phyloP scores from a whole-genome alignment of 2,329 filamentous ascomycete species.

The Trichoderma cornu-damae region DNA sequence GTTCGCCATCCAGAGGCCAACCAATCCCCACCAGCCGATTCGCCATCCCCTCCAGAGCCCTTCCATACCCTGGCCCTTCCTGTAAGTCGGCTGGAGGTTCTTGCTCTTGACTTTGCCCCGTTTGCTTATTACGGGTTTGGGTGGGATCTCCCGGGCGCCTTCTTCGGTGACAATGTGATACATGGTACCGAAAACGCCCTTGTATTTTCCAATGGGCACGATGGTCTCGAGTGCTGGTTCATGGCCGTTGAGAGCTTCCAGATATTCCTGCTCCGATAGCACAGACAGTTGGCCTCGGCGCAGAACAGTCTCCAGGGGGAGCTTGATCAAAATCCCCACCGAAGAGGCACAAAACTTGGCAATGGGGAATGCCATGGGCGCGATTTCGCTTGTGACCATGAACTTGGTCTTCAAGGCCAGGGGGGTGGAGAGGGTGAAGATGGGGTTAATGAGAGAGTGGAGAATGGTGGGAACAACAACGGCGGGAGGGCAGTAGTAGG shows the following conservation, averaged over 20 bases:
- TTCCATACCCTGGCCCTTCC: slow-evolving; percentile 61
- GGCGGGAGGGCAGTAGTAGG: slow-evolving; percentile 63
- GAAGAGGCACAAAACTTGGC: slow-evolving; percentile 76
- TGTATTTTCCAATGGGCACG: slow-evolving; percentile 73
- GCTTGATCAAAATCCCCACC: slow-evolving; percentile 75
- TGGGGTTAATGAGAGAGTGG: slow-evolving; percentile 75
- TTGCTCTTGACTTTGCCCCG: slow-evolving; percentile 32
- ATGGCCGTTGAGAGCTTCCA: slow-evolving; percentile 43
- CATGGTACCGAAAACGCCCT: slow-evolving; percentile 86
- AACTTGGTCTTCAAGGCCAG: slow-evolving; percentile 82
- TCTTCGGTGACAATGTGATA: slow-evolving; percentile 82
- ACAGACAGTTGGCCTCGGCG: slow-evolving; percentile 80
- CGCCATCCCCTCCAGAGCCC: slow-evolving; percentile 72
- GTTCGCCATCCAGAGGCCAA: slow-evolving; percentile 67
- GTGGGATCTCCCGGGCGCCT: slow-evolving; percentile 53
- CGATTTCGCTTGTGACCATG: slow-evolving; percentile 73
- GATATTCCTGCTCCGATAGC: slow-evolving; percentile 50
- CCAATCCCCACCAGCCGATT: slow-evolving; percentile 71
- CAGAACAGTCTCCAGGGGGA: slow-evolving; percentile 88
- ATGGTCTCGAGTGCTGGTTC: slow-evolving; percentile 60
- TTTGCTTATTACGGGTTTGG: slow-evolving; percentile 30
- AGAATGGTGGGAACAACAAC: slow-evolving; percentile 80
- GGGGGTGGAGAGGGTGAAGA: slow-evolving; percentile 77
- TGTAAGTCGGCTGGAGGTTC: slow-evolving; percentile 33
- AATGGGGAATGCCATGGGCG: slow-evolving; percentile 75